phyloP scores from a whole-genome alignment of 768 basidiomycete genomes.

The Pholiota microspora region DNA sequence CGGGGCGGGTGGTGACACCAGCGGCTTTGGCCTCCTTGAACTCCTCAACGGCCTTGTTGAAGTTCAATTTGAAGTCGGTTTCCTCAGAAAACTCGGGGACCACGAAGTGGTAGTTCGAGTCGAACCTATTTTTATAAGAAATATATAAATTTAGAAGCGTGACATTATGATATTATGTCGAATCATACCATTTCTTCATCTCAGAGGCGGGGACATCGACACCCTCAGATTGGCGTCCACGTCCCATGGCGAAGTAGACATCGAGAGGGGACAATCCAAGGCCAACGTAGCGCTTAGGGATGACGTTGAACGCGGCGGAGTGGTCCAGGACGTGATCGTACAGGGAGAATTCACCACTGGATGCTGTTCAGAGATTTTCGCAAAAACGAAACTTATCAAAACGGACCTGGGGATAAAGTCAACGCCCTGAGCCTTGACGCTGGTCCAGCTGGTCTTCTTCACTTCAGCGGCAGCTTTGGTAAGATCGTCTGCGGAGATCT shows the following conservation, averaged over 20 bases:
- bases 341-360: slow-evolving; percentile 95
- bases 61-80: slow-evolving; percentile 91
- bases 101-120: slow-evolving; percentile 98
- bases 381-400: slow-evolving; percentile 14
- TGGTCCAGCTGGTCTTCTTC: slow-evolving; percentile 85
- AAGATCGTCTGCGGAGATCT: slow-evolving; percentile 84
- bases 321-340: slow-evolving; percentile 99
- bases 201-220: slow-evolving; percentile 97
- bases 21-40: slow-evolving; percentile 92
- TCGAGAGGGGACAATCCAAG: slow-evolving; percentile 87
- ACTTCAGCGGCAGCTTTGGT: slow-evolving; percentile 85
- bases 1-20: slow-evolving; percentile 91
- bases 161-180: neutral
- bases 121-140: slow-evolving; percentile 62
- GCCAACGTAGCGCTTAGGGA: slow-evolving; percentile 90
- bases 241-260: slow-evolving; percentile 98
- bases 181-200: slow-evolving; percentile 98
- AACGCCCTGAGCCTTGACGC: slow-evolving; percentile 81
- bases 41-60: slow-evolving; percentile 93
- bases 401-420: slow-evolving; percentile 89
- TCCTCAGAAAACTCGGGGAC: slow-evolving; percentile 92
- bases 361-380: slow-evolving; percentile 9
- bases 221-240: slow-evolving; percentile 90
- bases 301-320: slow-evolving; percentile 93
- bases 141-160: slow-evolving; percentile 5